Evolutionary conservation across 352 stramenopile genomes (phyloP), one percentile per base, ranked within the genome.

Genomic region (Pythium grandisporangium): DNA sequence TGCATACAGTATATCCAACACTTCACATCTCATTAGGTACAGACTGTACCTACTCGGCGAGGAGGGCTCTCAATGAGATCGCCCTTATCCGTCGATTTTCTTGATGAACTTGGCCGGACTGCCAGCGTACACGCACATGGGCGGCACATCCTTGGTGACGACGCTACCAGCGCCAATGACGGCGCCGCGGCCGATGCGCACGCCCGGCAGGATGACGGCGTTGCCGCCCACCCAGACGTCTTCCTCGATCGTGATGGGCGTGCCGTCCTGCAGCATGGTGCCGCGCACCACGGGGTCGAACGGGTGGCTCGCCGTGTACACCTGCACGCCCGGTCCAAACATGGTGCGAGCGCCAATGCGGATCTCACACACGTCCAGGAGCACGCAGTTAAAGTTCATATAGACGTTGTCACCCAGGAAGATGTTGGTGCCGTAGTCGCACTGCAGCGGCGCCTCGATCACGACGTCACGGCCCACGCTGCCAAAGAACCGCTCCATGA

Each of bases 391-490:
- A 59, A 84, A 87, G 57, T 94, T 94, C 59, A 86, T 83, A 63
- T 77, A 92, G 33, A 89, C 76, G 42, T 65, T 66, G 27, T 74
- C 53, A 8, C 65, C 81, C 24, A 86, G 27, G 37, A 53, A 36
- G 43, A 91, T 74, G 46, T 93, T 85, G 51, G 49, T 79, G 17
- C 82, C 82, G 58, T 93, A 94, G 63, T 94, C 82, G 42, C 72
- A 79, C 38, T 80, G 63, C 54, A 94, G 90, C 4, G 75, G 79
- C 51, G 78, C 65, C 63, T 91, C 73, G 30, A 94, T 65, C 30
- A 66, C 45, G 32, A 63, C 59, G 26, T 68, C 40, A 1, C 49
- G n/a, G 5, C 64, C 67, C 21, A 59, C 48, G 6, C 58, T 45
- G 0, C 67, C 67, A 1, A 80, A 30, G 2, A 76, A 37, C 22